Base-by-base conservation (phyloP, 2,329 filamentous ascomycete species). In the Aspergillus arachidicola region DNA sequence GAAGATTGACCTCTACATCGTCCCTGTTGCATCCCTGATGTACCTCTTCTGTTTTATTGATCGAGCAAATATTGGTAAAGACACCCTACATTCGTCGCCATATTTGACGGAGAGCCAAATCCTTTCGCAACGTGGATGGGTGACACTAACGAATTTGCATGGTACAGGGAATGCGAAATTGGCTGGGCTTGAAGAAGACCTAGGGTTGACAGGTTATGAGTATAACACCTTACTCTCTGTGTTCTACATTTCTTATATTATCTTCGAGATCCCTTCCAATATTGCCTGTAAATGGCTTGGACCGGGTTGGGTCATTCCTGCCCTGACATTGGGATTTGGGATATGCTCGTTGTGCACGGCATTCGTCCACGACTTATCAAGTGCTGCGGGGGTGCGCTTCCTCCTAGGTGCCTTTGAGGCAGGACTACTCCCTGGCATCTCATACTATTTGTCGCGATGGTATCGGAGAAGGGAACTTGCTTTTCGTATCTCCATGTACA, bases 31-130 rank as follows among this genome's bases (percentile, higher is more conserved):
- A 0, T 79, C 88, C 0, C 62, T 91, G 0, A 78, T 92, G 4
- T 92, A 91, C 69, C 82, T 91, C 0, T 91, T 91, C 70, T 91
- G 89, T 77, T 91, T 91, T 76, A 91, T 91, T 66, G 89, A 91
- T 69, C 83, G 89, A n/a, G 87, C 89, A 28, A 92, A 91, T 65
- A 89, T 92, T 43, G 89, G 89, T 88, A 71, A 19, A 38, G 5
- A 14, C 1, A 32, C 23, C 51, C 14, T 30, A 14, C 16, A 19
- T n/a, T 34, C 34, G 16, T 9, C 16, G 7, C 6, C 12, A 5
- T 28, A 1, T 14, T 26, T 6, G 23, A 26, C 12, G 12, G 11
- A 16, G 23, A 48, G 4, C 10, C 2, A 28, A 26, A 16, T 14
- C 11, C 3, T 26, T 16, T 7, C 11, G 23, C 12, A 16, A 16